A percentile compares a stretch with the other conserved stretches of the same genome.
These are phyloP conservation scores for Phoenix dactylifera DNA, from an alignment of 176 grass and related monocot species.

Conservation along the genomic window DNA sequence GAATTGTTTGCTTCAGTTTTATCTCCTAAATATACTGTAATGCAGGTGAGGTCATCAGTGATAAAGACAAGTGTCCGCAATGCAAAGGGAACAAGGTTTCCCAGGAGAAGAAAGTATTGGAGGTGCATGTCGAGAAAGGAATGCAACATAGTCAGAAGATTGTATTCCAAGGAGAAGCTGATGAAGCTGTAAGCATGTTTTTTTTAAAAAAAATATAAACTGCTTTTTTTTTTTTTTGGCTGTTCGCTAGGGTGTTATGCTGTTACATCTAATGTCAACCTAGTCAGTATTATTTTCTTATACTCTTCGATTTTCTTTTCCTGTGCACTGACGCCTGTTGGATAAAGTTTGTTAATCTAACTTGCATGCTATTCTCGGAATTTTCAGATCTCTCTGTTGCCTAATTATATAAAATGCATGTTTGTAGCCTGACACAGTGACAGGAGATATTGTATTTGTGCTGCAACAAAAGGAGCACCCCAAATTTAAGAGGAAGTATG, in stretches of 20 bases:
- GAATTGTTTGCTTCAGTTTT: neutral
- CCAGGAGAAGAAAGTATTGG: slow-evolving; percentile 84
- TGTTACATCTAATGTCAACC: too few species aligned
- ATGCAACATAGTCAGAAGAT: slow-evolving; percentile 95
- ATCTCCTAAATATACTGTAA: neutral
- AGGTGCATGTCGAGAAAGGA: slow-evolving; percentile 94
- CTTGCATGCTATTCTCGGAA: too few species aligned
- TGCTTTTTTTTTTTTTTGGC: too few species aligned
- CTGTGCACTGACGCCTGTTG: too few species aligned
- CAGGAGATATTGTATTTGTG: slow-evolving; percentile 89
- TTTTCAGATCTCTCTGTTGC: too few species aligned
- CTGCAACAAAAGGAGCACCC: slow-evolving; percentile 88
- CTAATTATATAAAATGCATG: too few species aligned
- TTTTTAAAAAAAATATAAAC: too few species aligned
- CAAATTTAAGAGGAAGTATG: slow-evolving; percentile 80
- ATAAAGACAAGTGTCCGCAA: slow-evolving; percentile 73
- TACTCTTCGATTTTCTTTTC: too few species aligned
- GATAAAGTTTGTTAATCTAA: too few species aligned
- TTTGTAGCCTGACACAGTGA: slow-evolving; percentile 78
- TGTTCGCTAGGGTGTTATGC: too few species aligned
- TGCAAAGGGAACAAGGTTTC: slow-evolving; percentile 66
- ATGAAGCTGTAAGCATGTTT: slow-evolving; percentile 64
- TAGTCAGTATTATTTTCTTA: too few species aligned
- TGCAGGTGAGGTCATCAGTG: slow-evolving; percentile 83
- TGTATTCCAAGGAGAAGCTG: slow-evolving; percentile 90